Evolutionary conservation across 352 stramenopile genomes (phyloP).

Genomic region (Globisporangium lucens): DNA sequence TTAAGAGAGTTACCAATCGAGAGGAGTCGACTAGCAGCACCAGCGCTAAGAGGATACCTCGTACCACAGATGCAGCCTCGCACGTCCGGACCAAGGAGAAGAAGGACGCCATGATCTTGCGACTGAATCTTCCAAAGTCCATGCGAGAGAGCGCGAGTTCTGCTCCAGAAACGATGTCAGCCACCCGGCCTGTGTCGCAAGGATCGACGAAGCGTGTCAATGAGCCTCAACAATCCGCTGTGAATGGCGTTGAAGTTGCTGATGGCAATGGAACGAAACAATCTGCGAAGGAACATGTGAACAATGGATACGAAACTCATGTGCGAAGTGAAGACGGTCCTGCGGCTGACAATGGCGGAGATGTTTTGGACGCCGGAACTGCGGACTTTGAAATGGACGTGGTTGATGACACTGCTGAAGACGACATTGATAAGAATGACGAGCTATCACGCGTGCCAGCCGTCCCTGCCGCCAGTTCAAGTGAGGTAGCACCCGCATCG

Average conservation of each 20-base stretch:
- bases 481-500: too few relatives aligned
- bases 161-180: neutral
- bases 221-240: neutral
- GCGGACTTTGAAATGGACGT: slow-evolving; percentile 32
- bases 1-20: neutral
- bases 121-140: slow-evolving; percentile 1
- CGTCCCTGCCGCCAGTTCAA: neutral
- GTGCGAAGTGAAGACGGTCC: slow-evolving; percentile 4
- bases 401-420: slow-evolving; percentile 30
- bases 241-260: neutral
- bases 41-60: neutral
- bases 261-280: neutral
- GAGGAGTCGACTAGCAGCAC: neutral
- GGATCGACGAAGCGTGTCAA: neutral
- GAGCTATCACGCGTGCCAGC: neutral
- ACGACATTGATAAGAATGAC: neutral
- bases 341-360: slow-evolving; percentile 18
- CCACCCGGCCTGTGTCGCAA: neutral
- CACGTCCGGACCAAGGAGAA: neutral
- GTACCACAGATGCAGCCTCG: neutral
- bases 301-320: slow-evolving; percentile 1
- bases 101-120: neutral
- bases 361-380: slow-evolving; percentile 38
- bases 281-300: neutral
- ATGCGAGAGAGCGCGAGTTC: neutral